These are phyloP conservation scores for Gleditsia sinensis DNA, from an alignment of 306 rosid genomes.

Conservation along the genomic window DNA sequence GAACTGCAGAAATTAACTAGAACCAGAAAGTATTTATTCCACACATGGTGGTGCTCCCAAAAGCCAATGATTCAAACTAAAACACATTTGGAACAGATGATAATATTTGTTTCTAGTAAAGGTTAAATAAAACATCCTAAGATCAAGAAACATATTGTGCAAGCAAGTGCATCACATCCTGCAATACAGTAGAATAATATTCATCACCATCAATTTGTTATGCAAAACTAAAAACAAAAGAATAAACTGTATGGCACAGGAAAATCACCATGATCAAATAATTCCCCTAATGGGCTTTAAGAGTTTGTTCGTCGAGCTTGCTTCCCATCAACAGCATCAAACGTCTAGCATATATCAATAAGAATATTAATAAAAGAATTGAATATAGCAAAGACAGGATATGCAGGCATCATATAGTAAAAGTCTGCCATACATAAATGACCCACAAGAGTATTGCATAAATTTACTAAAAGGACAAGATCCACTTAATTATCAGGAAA, in stretches of 20 bases:
- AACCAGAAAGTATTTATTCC: slow-evolving; percentile 89
- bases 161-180: slow-evolving; percentile 99
- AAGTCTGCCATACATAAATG: background rate
- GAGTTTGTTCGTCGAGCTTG: slow-evolving; percentile 98
- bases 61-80: slow-evolving; percentile 89
- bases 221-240: background rate
- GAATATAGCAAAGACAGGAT: background rate
- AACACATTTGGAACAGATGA: slow-evolving; percentile 31
- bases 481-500: slow-evolving; percentile 7
- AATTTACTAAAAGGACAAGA: slow-evolving; percentile 11
- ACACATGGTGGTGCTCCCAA: slow-evolving; percentile 94
- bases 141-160: slow-evolving; percentile 67
- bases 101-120: slow-evolving; percentile 27
- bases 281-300: slow-evolving; percentile 96
- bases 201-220: slow-evolving; percentile 34
- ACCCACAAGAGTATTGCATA: background rate
- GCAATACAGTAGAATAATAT: slow-evolving; percentile 47
- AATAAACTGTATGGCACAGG: slow-evolving; percentile 11
- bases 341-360: slow-evolving; percentile 57
- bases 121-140: slow-evolving; percentile 25
- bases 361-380: slow-evolving; percentile 12
- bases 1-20: slow-evolving; percentile 92
- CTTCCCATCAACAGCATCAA: slow-evolving; percentile 99
- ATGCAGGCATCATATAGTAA: slow-evolving; percentile 4
- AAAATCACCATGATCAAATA: slow-evolving; percentile 88